Evolutionary conservation across 169 alveolate species (phyloP).

Genomic region (Plasmodium inui): DNA sequence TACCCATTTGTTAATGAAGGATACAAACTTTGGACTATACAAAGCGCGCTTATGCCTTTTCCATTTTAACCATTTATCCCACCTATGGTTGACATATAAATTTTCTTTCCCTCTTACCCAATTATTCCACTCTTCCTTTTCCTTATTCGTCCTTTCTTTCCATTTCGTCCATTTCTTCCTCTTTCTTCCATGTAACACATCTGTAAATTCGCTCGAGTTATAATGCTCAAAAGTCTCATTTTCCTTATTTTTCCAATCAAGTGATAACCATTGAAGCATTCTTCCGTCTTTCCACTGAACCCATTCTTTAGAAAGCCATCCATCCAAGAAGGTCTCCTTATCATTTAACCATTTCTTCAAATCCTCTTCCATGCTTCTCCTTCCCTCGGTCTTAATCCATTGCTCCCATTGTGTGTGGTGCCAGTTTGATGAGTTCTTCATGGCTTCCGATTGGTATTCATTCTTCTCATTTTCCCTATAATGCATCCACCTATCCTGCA

Average conservation of each 20-base stretch:
- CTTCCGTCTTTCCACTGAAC: conserved; percentile 18
- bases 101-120: conserved; percentile 24
- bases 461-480: background rate
- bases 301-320: conserved; percentile 1
- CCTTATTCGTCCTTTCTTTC: conserved; percentile 15
- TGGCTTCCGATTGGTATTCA: background rate
- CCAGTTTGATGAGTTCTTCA: background rate
- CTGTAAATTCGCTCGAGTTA: background rate
- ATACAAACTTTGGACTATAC: background rate
- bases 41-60: background rate
- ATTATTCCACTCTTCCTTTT: conserved; percentile 33
- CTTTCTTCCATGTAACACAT: background rate
- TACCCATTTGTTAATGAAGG: background rate
- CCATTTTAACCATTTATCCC: conserved; percentile 22
- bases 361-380: background rate
- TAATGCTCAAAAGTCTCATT: conserved; percentile 5
- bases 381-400: conserved; percentile 30
- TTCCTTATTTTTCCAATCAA: conserved; percentile 27
- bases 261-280: conserved; percentile 9
- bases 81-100: background rate
- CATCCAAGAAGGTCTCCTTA: background rate
- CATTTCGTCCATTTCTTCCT: conserved; percentile 10
- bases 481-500: conserved; percentile 8
- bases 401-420: conserved; percentile 7
- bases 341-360: conserved; percentile 15